A percentile compares a stretch with the other conserved stretches of the same genome.
Evolutionary conservation across 805 yeast species (phyloP).

Genomic region (Pachysolen tannophilus): DNA sequence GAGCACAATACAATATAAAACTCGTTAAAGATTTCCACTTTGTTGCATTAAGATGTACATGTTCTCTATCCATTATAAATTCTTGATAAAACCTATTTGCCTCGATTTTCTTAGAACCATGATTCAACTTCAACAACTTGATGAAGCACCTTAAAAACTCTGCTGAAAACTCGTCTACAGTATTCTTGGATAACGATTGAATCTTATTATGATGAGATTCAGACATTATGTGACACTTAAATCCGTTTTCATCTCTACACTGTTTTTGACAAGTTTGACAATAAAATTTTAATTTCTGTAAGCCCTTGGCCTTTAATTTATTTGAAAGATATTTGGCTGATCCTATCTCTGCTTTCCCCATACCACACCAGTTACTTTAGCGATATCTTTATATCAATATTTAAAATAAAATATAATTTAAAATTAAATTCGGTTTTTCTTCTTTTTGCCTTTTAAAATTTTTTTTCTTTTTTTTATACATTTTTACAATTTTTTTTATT

Average conservation of each 20-base stretch:
- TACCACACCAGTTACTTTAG: no score
- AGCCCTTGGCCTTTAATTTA: constrained; percentile 73
- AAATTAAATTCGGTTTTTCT: no score
- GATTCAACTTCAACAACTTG: constrained; percentile 50
- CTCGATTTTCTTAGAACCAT: constrained; percentile 73
- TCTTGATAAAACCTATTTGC: constrained; percentile 90
- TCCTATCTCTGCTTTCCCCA: no score
- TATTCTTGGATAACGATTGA: constrained; percentile 34
- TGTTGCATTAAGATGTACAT: constrained; percentile 88
- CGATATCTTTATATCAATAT: no score
- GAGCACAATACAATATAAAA: constrained; percentile 56
- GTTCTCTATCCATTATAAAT: constrained; percentile 73
- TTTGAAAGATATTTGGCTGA: constrained; percentile 68
- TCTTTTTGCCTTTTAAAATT: no score
- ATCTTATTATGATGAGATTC: constrained; percentile 65
- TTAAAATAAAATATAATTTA: no score
- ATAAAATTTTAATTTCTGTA: constrained; percentile 79
- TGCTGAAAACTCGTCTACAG: constrained; percentile 50
- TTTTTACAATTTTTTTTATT: no score
- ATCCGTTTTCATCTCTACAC: constrained; percentile 94
- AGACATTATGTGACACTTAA: constrained; percentile 80
- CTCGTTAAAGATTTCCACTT: constrained; percentile 63
- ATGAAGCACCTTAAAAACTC: constrained; percentile 61
- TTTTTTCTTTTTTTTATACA: no score
- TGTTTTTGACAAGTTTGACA: constrained; percentile 92